Conservation (phyloP, 345 rosid genomes). For the Lenwebbia sp. region DNA sequence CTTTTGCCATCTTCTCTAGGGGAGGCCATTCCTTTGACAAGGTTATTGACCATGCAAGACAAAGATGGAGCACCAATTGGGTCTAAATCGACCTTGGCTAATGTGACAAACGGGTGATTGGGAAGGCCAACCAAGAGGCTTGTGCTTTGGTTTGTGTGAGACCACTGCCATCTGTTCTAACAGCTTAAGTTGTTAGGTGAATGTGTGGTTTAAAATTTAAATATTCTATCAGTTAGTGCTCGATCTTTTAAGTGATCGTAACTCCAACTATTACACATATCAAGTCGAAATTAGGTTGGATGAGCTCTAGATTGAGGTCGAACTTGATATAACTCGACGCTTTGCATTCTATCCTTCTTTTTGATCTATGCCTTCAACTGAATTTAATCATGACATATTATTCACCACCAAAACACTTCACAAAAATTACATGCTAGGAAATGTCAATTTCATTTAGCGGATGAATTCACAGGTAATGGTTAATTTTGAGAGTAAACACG, state of each 20-base stretch:
- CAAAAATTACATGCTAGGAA: not conserved
- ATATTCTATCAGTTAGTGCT: not conserved
- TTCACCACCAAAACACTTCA: not conserved
- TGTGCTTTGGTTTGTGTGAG: not conserved
- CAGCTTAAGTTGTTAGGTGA: too few species aligned
- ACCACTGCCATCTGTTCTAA: rapidly evolving
- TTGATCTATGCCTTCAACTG: not conserved
- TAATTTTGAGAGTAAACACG: not conserved
- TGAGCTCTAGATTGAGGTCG: not conserved
- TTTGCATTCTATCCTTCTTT: not conserved
- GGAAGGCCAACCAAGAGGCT: not conserved
- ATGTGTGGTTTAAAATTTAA: too few species aligned
- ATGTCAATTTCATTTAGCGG: not conserved
- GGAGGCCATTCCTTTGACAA: not conserved
- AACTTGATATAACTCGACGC: not conserved
- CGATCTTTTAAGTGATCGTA: not conserved
- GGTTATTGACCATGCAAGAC: not conserved
- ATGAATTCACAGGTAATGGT: not conserved
- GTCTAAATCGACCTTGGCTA: not conserved
- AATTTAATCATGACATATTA: not conserved
- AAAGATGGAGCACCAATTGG: not conserved
- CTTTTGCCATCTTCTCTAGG: not conserved
- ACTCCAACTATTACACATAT: not conserved
- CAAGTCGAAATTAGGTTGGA: not conserved
- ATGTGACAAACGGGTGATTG: not conserved